Percentiles rank a stretch among this genome's conserved stretches.
Evolutionary conservation across 192 early-diverging fungal genomes (phyloP).

Genomic region (Blastocladiella britannica): DNA sequence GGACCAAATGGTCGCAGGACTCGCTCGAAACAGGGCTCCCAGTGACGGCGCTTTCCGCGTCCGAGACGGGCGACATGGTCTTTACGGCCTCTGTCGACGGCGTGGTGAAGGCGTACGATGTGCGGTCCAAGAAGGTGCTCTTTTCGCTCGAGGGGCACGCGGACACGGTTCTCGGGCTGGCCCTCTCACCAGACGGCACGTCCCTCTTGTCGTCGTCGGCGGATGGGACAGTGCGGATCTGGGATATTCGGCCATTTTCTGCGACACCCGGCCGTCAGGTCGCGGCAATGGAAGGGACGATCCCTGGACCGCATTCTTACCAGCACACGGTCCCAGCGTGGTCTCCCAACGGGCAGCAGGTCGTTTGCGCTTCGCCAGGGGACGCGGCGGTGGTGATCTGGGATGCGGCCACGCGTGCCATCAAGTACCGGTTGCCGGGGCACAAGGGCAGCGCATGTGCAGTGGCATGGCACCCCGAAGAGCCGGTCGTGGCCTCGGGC

Average conservation of each 20-base stretch:
- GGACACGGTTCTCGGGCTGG: slow-evolving; percentile 73
- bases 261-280: slow-evolving; percentile 42
- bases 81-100: slow-evolving; percentile 84
- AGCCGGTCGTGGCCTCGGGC: slow-evolving; percentile 63
- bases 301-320: neutral
- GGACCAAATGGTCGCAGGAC: slow-evolving; percentile 36
- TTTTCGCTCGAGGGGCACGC: slow-evolving; percentile 61
- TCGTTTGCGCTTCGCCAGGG: slow-evolving; percentile 56
- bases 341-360: slow-evolving; percentile 61
- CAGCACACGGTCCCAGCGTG: slow-evolving; percentile 40
- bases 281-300: slow-evolving; percentile 30
- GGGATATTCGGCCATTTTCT: slow-evolving; percentile 85
- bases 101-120: slow-evolving; percentile 70
- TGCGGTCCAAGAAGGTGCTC: slow-evolving; percentile 43
- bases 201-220: slow-evolving; percentile 67
- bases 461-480: slow-evolving; percentile 77
- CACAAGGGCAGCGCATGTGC: slow-evolving; percentile 87
- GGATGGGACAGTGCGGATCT: slow-evolving; percentile 87
- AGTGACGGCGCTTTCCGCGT: slow-evolving; percentile 56
- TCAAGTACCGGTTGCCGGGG: slow-evolving; percentile 83
- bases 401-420: slow-evolving; percentile 51
- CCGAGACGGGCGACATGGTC: slow-evolving; percentile 51
- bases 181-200: slow-evolving; percentile 63
- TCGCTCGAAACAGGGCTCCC: slow-evolving; percentile 37
- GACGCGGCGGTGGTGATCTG: slow-evolving; percentile 83